Base-by-base conservation (phyloP, 179 eudicot species). In the Dionaea muscipula region DNA sequence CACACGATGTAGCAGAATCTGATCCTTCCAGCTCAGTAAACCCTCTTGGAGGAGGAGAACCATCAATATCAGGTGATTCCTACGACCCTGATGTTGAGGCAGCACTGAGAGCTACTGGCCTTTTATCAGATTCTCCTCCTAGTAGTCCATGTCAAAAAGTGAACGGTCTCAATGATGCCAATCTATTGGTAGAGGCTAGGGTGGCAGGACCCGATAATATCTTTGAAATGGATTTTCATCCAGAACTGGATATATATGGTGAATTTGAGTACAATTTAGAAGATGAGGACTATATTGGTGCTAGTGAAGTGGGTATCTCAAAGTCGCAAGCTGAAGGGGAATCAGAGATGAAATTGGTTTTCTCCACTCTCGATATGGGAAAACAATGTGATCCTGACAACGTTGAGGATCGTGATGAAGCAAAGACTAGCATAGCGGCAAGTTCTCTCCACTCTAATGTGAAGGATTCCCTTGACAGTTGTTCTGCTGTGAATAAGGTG, bases 211-310 rank as follows among this genome's bases (percentile, higher is more conserved):
- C 74, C 15, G 81, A 66, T 56, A 71, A 79, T 67, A 62, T 87
- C 38, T 72, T 91, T 53, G 95, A 84, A 74, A 70, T 84, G 68
- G 84, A 78, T 61, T 69, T 84, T 65, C 72, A 74, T 53, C 80
- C 94, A 22, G 98, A 91, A 31, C 73, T 87, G 38, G 96, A 91
- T 76, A 91, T 87, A 56, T 91, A 87, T 64, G 94, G 96, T 47
- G 98, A 87, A 62, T 87, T 82, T 65, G 94, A 84, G 72, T 90
- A 86, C 72, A 76, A 80, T 75, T 77, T 90, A 67, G 94, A 82
- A 55, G 94, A 84, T 66, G 88, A 80, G 24, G 94, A 80, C 68
- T 78, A 74, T 64, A 71, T 80, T 65, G 81, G 78, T 66, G 75
- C 78, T 55, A 67, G 71, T 66, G 64, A 80, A 43, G 22, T 71